phyloP scores from a whole-genome alignment of 129 eudicot genomes.

The Logfia minima region DNA sequence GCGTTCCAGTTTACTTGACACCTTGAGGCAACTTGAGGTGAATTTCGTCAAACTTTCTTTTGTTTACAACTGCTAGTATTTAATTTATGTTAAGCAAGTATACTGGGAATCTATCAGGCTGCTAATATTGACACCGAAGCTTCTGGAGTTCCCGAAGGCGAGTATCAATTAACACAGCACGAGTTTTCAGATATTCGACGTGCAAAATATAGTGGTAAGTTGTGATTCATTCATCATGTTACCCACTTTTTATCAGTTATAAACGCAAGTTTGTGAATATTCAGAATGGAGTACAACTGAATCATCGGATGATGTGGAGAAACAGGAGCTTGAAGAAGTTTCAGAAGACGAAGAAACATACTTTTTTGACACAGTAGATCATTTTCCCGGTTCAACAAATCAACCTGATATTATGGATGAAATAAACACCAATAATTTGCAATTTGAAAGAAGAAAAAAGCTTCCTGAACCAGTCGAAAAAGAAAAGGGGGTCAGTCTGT shows the following conservation, averaged over 20 bases:
- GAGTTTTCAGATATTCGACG: slow-evolving; percentile 50
- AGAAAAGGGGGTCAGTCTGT: slow-evolving; percentile 79
- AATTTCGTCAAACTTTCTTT: not conserved
- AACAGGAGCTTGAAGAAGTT: slow-evolving; percentile 75
- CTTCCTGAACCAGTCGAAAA: slow-evolving; percentile 79
- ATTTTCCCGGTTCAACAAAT: slow-evolving; percentile 40
- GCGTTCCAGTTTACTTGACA: slow-evolving; percentile 38
- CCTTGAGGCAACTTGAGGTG: slow-evolving; percentile 43
- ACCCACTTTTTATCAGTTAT: not conserved
- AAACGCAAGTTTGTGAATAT: slow-evolving; percentile 5
- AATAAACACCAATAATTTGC: slow-evolving; percentile 15
- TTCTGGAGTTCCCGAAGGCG: slow-evolving; percentile 68
- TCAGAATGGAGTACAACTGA: slow-evolving; percentile 87
- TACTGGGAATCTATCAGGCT: slow-evolving; percentile 47
- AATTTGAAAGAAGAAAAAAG: slow-evolving; percentile 63
- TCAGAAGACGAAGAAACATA: slow-evolving; percentile 73
- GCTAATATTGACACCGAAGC: slow-evolving; percentile 69
- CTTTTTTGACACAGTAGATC: slow-evolving; percentile 65
- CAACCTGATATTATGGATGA: slow-evolving; percentile 32
- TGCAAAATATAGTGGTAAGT: slow-evolving; percentile 59
- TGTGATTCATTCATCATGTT: not conserved
- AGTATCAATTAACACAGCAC: slow-evolving; percentile 54
- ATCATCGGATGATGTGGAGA: slow-evolving; percentile 84
- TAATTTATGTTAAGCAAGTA: slow-evolving; percentile 3
- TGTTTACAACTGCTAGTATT: not conserved